These are phyloP conservation scores for Kodamaea kaohsiungensis DNA, from an alignment of 805 yeast genomes.

Conservation along the genomic window DNA sequence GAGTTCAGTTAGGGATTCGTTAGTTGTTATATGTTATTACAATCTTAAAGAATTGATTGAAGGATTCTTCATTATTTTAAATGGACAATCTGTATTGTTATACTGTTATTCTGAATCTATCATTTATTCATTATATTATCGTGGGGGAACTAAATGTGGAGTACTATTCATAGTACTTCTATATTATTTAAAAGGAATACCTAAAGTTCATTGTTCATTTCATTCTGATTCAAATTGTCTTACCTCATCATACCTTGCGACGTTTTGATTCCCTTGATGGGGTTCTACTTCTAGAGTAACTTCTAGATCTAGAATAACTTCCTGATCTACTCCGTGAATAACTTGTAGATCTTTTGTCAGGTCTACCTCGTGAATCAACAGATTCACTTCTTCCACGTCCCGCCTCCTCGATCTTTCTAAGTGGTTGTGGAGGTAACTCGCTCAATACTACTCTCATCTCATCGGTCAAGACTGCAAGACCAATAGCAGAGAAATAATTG, in stretches of 20 bases:
- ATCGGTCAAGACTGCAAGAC: constrained; percentile 81
- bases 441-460: constrained; percentile 64
- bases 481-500: constrained; percentile 91
- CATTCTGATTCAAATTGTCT: too few relatives aligned
- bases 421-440: constrained; percentile 25
- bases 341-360: constrained; percentile 13
- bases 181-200: too few relatives aligned
- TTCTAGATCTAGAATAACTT: constrained; percentile 25
- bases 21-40: too few relatives aligned
- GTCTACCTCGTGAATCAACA: neutral
- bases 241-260: neutral
- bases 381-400: constrained; percentile 4
- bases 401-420: constrained; percentile 13
- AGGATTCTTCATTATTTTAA: too few relatives aligned
- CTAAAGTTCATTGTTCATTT: too few relatives aligned
- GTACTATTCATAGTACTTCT: too few relatives aligned
- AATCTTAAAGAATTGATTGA: too few relatives aligned
- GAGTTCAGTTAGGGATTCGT: neutral
- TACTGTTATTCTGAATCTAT: too few relatives aligned
- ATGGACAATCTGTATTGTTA: too few relatives aligned
- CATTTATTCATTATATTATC: too few relatives aligned
- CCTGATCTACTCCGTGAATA: constrained; percentile 21
- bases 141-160: too few relatives aligned
- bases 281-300: constrained; percentile 15
- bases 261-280: constrained; percentile 5